Base-by-base conservation (phyloP, 2,329 filamentous ascomycete species). In the Ophiocordyceps camponoti-leonardi region DNA sequence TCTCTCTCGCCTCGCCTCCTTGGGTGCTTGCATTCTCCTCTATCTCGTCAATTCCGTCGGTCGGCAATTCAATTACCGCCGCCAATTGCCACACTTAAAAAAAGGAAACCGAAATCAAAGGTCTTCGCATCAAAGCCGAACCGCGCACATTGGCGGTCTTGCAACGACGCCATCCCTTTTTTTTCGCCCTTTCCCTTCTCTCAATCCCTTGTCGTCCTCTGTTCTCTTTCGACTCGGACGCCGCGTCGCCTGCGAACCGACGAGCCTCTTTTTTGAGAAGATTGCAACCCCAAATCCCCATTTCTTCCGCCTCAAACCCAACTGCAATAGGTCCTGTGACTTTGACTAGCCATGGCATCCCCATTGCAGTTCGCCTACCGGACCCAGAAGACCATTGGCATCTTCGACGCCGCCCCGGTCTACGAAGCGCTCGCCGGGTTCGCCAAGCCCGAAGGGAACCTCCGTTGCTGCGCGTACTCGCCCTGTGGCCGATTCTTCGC, bases 311-410 rank as follows among this genome's bases (percentile, higher is more conserved):
- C n/a, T n/a, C 3, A 23, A 47, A 45, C 50, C 51, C 52, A 47
- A 53, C 51, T 55, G 50, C 54, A 53, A 49, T 56, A 59, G 60
- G 60, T 50, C 51, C 80, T 83, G 83, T 86, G 82, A 73, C 83
- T 87, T 87, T 86, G 61, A 80, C 77, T 87, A 87, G 84, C 80
- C 77, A 95, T 94, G 87, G 84, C 86, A 65, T 81, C 74, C 73
- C 80, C 85, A 61, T 83, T 90, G 69, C 90, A 95, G 79, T 84
- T 95, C 79, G 86, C 86, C 67, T 94, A 84, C 75, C 86, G 92
- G 69, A 95, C 92, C 66, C 83, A 88, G 68, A 96, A 95, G 79
- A 82, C 81, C 65, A 88, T 98, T 71, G 88, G 88, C 59, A 73
- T 96, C 66, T 79, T 94, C 67, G 85, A 96, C 71, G 86, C 87